Conservation (phyloP, 306 rosid genomes). For the Prinsepia uniflora region DNA sequence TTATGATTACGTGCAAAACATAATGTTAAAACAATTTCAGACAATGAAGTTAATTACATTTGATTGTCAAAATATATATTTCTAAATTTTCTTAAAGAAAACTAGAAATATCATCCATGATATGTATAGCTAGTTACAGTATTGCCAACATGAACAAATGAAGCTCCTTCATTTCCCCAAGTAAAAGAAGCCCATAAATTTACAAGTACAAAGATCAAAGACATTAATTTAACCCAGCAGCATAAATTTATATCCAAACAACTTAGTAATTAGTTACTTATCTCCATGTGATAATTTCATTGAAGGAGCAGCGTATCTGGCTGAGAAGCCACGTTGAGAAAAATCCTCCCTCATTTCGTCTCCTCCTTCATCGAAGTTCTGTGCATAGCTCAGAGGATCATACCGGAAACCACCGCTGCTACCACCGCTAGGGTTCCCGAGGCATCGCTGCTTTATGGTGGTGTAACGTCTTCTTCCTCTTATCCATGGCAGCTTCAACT, state of each 20-base stretch:
- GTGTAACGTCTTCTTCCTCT: slow-evolving; percentile 16
- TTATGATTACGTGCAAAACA: no score
- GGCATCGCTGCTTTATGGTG: slow-evolving; percentile 9
- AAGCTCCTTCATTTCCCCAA: not conserved
- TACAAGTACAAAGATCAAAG: no score
- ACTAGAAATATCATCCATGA: not conserved
- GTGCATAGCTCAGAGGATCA: slow-evolving; percentile 72
- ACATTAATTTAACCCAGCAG: no score
- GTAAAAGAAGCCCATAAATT: not conserved
- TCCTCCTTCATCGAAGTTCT: slow-evolving; percentile 69
- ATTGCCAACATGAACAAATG: not conserved
- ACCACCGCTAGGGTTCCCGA: slow-evolving; percentile 29
- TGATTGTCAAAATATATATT: no score
- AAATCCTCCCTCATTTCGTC: slow-evolving; percentile 33
- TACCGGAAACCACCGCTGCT: slow-evolving; percentile 46
- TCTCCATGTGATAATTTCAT: slow-evolving; percentile 27
- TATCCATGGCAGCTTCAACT: slow-evolving; percentile 57
- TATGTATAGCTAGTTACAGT: not conserved
- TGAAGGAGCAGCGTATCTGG: slow-evolving; percentile 52
- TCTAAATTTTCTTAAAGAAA: not conserved
- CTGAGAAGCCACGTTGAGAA: slow-evolving; percentile 46
- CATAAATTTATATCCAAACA: no score
- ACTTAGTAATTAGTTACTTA: slow-evolving; percentile 1
- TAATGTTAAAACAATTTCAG: no score
- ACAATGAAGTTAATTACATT: no score